Evolutionary conservation across 495 filamentous ascomycete species (phyloP).

Genomic region (Saxispiralis lemnorum): DNA sequence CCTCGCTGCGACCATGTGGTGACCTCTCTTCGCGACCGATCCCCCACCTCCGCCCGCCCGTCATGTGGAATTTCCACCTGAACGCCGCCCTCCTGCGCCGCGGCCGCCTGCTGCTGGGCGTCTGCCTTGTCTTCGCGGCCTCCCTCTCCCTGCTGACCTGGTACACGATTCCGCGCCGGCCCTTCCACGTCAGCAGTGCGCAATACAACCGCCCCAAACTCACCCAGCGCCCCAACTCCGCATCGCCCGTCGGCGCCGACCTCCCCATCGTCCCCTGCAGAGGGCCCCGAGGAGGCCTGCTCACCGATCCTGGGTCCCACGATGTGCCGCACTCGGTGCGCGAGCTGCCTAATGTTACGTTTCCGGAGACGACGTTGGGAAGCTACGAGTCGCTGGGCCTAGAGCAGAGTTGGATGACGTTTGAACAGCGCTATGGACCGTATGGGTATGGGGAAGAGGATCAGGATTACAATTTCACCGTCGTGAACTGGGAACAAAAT

Average conservation of each 20-base stretch:
- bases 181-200: too few species aligned
- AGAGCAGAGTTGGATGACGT: slow-evolving; percentile 6
- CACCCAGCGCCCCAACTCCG: background rate
- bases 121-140: too few species aligned
- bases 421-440: background rate
- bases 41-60: too few species aligned
- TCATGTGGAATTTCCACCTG: too few species aligned
- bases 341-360: background rate
- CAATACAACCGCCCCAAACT: too few species aligned
- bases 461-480: background rate
- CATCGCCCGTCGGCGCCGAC: background rate
- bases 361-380: background rate
- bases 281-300: background rate
- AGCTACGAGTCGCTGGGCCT: slow-evolving; percentile 1
- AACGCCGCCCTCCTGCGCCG: too few species aligned
- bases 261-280: background rate
- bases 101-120: too few species aligned
- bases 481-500: background rate
- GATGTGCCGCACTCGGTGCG: background rate
- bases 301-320: background rate
- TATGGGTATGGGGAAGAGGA: slow-evolving; percentile 3
- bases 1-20: too few species aligned
- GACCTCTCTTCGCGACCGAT: too few species aligned
- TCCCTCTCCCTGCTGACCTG: too few species aligned
- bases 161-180: too few species aligned